Evolutionary conservation across 1,139 yeast genomes (phyloP).

Genomic region (Sugiyamaella grinbergsii): DNA sequence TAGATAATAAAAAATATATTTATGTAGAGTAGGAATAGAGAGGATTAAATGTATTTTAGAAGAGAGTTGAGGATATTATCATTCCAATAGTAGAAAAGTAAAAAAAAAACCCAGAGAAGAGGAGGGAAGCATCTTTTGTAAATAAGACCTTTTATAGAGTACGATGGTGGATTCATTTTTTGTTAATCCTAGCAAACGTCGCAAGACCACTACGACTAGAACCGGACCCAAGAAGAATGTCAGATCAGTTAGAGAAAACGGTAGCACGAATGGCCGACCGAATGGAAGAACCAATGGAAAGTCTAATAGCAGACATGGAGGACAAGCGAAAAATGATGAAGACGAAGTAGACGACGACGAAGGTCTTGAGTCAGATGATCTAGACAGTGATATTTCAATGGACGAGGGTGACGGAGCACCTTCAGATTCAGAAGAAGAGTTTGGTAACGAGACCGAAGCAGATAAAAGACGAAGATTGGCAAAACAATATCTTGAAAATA

Average conservation of each 20-base stretch:
- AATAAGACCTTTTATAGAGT: background rate
- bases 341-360: slow-evolving; percentile 39
- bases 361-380: slow-evolving; percentile 27
- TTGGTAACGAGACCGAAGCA: slow-evolving; percentile 76
- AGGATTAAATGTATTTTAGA: background rate
- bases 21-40: background rate
- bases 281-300: background rate
- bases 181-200: slow-evolving; percentile 35
- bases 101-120: background rate
- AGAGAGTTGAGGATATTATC: background rate
- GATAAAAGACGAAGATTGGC: slow-evolving; percentile 94
- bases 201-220: slow-evolving; percentile 19
- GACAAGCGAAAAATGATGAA: slow-evolving; percentile 26
- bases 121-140: too few species aligned
- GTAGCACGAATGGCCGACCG: slow-evolving; percentile 12
- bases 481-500: slow-evolving; percentile 82
- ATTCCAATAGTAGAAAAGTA: too few species aligned
- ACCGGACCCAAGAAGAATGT: slow-evolving; percentile 18
- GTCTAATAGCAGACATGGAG: slow-evolving; percentile 2
- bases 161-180: slow-evolving; percentile 40
- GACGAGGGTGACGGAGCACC: slow-evolving; percentile 29
- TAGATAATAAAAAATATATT: slow-evolving; percentile 1
- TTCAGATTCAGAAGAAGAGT: slow-evolving; percentile 36
- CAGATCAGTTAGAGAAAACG: slow-evolving; percentile 1
- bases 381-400: slow-evolving; percentile 25